Evolutionary conservation across 495 filamentous ascomycete genomes (phyloP).

Genomic region (Amniculicola lignicola): DNA sequence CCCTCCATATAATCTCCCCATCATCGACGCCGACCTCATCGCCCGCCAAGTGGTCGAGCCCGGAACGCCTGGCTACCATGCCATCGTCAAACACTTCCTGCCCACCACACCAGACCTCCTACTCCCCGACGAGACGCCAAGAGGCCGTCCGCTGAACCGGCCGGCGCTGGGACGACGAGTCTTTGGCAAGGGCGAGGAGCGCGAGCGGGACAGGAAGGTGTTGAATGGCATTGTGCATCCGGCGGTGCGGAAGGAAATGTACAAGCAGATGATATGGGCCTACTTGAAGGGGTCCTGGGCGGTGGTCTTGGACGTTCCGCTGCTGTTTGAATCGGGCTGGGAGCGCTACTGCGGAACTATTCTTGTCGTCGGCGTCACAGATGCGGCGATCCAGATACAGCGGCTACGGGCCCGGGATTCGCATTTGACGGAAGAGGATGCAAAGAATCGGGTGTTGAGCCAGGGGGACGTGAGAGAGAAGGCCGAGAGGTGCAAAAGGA

Average conservation of each 20-base stretch:
- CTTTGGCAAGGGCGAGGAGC: conserved; percentile 69
- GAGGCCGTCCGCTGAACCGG: conserved; percentile 73
- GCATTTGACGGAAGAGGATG: conserved; percentile 72
- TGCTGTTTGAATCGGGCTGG: conserved; percentile 83
- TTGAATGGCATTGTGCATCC: conserved; percentile 93
- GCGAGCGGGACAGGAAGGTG: conserved; percentile 62
- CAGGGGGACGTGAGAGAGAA: conserved; percentile 84
- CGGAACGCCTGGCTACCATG: conserved; percentile 74
- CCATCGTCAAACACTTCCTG: conserved; percentile 74
- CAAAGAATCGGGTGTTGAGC: conserved; percentile 72
- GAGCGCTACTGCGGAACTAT: conserved; percentile 78
- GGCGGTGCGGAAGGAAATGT: conserved; percentile 73
- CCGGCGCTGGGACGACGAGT: conserved; percentile 79
- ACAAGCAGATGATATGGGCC: conserved; percentile 48
- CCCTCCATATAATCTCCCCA: conserved; percentile 78
- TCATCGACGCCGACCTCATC: conserved; percentile 92
- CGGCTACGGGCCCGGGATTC: conserved; percentile 68
- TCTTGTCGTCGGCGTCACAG: conserved; percentile 75
- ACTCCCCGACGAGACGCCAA: conserved; percentile 47
- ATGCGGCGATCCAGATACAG: conserved; percentile 73
- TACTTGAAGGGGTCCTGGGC: conserved; percentile 76
- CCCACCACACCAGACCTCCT: conserved; percentile 82
- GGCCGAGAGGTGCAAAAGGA: conserved; percentile 63
- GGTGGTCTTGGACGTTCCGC: conserved; percentile 86
- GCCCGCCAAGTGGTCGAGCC: conserved; percentile 90